Evolutionary conservation across 306 rosid species (phyloP).

Genomic region (Trichosanthes truncata): DNA sequence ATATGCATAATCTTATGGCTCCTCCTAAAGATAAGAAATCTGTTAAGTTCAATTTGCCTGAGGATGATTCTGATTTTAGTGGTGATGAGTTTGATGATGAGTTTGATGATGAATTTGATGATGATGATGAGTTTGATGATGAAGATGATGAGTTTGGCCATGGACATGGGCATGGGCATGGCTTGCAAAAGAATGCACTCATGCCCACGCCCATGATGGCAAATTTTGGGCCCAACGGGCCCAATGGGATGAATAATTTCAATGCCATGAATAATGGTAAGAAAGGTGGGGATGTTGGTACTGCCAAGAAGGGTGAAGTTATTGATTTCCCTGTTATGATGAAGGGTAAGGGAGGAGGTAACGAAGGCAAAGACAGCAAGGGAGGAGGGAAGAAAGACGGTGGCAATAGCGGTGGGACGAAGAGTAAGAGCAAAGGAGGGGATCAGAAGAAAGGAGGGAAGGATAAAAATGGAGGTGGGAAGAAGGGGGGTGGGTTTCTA

Average conservation of each 20-base stretch:
- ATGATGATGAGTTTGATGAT: slow-evolving; percentile 29
- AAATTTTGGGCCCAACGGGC: slow-evolving; percentile 5
- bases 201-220: slow-evolving; percentile 14
- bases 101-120: slow-evolving; percentile 33
- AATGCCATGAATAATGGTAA: slow-evolving; percentile 38
- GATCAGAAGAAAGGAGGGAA: slow-evolving; percentile 35
- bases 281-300: slow-evolving; percentile 34
- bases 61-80: slow-evolving; percentile 47
- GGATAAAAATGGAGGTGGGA: slow-evolving; percentile 28
- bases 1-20: slow-evolving; percentile 8
- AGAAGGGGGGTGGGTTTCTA: slow-evolving; percentile 21
- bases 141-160: slow-evolving; percentile 40
- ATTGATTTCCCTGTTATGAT: slow-evolving; percentile 44
- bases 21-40: slow-evolving; percentile 46
- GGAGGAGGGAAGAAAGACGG: slow-evolving; percentile 33
- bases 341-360: slow-evolving; percentile 40
- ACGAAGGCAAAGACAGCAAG: slow-evolving; percentile 36
- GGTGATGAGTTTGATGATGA: slow-evolving; percentile 38
- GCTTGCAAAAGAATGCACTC: slow-evolving; percentile 18
- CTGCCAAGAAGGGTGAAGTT: slow-evolving; percentile 55
- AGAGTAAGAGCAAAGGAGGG: slow-evolving; percentile 17
- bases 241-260: slow-evolving; percentile 35
- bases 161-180: slow-evolving; percentile 42
- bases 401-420: slow-evolving; percentile 19
- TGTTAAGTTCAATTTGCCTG: slow-evolving; percentile 55